Evolutionary conservation across 192 early-diverging fungal species (phyloP), one percentile per base, ranked within the genome.

Genomic region (Podila epicladia): DNA sequence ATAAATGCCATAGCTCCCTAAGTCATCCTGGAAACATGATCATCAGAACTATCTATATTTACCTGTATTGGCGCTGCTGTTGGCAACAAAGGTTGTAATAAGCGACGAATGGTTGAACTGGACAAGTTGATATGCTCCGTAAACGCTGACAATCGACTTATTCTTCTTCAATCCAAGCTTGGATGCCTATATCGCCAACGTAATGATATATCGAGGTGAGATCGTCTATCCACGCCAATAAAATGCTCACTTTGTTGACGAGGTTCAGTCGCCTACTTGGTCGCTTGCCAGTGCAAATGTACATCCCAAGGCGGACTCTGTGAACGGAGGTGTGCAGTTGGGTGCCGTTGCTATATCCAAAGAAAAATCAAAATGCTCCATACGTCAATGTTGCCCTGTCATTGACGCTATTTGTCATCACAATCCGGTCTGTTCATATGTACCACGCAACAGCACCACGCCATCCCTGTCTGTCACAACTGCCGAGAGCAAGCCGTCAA

Each of bases 121-220:
- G 11, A 91, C 84, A 2, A 92, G 59, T 67, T 91, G 90, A 73
- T 89, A 85, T 33, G 83, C 35, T 31, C 74, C 85, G 82, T 86
- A 92, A 7, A 90, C 74, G 50, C 85, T 87, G 1, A 92, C 75
- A 59, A 92, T 90, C 32, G 83, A 83, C 63, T 87, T 88, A 68
- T 91, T 92, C 60, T 80, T 83, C 60, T 86, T 85, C 65, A 92
- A 63, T 35, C 91, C 91, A 20, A 92, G 85, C 65, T 90, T 91
- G 11, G 87, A 87, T n/a, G 87, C 85, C 89, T 91, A 65, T 45
- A 38, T 66, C 29, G 64, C 45, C 62, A 58, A 67, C 29, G 13
- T 51, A 60, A 38, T 12, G 48, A 45, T 45, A 29, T 62, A 15
- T 17, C 32, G 7, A 33, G 22, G 35, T 24, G n/a, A 19, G 38